phyloP scores from a whole-genome alignment of 1,284 basidiomycete species.

The Dichomitus squalens region DNA sequence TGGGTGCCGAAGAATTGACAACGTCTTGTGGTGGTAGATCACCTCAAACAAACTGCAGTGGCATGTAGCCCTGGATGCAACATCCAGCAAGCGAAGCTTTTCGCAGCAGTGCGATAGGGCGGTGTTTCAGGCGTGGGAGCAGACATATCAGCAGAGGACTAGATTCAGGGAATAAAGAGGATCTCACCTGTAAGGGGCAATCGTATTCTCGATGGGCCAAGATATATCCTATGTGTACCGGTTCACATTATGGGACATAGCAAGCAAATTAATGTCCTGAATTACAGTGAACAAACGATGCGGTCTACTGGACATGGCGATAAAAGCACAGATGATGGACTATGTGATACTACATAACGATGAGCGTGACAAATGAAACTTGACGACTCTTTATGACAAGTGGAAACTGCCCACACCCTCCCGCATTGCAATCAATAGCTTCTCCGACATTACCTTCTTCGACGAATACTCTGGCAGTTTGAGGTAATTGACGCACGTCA shows the following conservation, averaged over 20 bases:
- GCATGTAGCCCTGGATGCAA: too few relatives aligned
- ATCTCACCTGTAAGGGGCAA: too few relatives aligned
- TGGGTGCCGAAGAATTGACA: too few relatives aligned
- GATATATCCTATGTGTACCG: not conserved
- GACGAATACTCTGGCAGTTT: constrained; percentile 94
- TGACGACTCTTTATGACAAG: constrained; percentile 65
- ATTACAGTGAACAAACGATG: constrained; percentile 10
- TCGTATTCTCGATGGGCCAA: too few relatives aligned
- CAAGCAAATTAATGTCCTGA: constrained; percentile 13
- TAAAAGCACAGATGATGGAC: constrained; percentile 25
- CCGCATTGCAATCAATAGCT: constrained; percentile 79
- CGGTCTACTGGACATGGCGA: constrained; percentile 23
- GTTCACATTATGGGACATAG: not conserved
- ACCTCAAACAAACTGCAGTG: too few relatives aligned
- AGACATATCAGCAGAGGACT: too few relatives aligned
- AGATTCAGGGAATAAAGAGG: too few relatives aligned
- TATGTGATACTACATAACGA: constrained; percentile 18
- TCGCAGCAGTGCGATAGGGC: too few relatives aligned
- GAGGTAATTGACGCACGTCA: constrained; percentile 98
- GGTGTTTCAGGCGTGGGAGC: too few relatives aligned
- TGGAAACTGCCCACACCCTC: constrained; percentile 97
- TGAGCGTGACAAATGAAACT: constrained; percentile 1
- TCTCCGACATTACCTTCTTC: constrained; percentile 79
- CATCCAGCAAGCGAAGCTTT: too few relatives aligned
- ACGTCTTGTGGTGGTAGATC: too few relatives aligned